Conservation (phyloP, 2,329 filamentous ascomycete genomes). For the Aspergillus eucalypticola region DNA sequence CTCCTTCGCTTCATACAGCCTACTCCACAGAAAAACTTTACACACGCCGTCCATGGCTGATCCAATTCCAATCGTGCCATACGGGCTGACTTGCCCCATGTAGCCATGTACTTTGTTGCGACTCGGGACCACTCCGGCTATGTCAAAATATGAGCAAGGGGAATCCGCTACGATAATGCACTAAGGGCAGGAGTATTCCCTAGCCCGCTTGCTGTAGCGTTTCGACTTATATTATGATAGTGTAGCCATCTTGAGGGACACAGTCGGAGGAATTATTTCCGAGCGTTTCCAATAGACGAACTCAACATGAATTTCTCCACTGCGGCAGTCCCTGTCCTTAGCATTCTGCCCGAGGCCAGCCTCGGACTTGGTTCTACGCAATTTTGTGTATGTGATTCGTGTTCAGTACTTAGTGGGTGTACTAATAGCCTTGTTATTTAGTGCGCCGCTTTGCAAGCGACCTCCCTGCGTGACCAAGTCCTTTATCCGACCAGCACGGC, state of each 20-base stretch:
- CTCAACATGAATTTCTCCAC: neutral
- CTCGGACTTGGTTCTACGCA: neutral
- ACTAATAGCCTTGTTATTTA: neutral
- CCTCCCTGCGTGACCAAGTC: constrained; percentile 18
- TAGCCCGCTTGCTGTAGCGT: too few species aligned
- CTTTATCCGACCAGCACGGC: constrained; percentile 16
- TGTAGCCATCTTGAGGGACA: neutral
- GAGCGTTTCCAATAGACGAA: neutral
- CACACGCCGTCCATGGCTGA: too few species aligned
- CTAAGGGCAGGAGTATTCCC: too few species aligned
- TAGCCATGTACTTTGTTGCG: too few species aligned
- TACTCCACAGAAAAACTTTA: too few species aligned
- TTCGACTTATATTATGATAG: neutral
- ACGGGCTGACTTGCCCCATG: too few species aligned
- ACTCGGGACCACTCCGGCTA: too few species aligned
- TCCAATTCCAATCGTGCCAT: too few species aligned
- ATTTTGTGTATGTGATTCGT: neutral
- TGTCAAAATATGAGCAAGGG: too few species aligned
- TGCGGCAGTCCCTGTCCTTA: neutral
- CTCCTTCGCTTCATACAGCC: too few species aligned
- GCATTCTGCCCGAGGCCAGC: neutral
- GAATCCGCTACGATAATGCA: too few species aligned
- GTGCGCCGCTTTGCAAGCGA: constrained; percentile 13
- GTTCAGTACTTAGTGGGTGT: neutral
- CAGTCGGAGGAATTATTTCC: neutral